phyloP scores from a whole-genome alignment of 768 basidiomycete species.

The Boletellus emodensis region DNA sequence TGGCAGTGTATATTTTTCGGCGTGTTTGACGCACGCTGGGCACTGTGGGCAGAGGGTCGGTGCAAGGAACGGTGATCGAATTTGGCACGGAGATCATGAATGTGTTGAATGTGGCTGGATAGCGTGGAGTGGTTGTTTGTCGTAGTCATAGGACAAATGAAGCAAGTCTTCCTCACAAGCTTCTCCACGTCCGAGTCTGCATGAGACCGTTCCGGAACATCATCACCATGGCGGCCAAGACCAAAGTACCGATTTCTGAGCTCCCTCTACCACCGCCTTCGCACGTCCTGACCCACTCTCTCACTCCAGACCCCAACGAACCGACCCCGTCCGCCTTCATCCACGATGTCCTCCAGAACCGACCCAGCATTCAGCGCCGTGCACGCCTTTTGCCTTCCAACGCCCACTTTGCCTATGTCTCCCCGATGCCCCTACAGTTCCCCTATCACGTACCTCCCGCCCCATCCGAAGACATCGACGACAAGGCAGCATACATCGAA shows the following conservation, averaged over 20 bases:
- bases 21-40: conserved; percentile 30
- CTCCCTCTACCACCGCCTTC: conserved; percentile 45
- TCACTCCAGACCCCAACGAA: conserved; percentile 60
- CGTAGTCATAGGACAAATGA: conserved; percentile 9
- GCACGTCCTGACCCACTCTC: conserved; percentile 40
- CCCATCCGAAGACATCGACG: conserved; percentile 43
- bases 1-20: conserved; percentile 41
- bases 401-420: conserved; percentile 76
- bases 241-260: conserved; percentile 38
- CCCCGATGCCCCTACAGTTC: conserved; percentile 79
- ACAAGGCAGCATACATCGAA: conserved; percentile 66
- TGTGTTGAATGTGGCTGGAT: conserved; percentile 23
- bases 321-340: conserved; percentile 52
- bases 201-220: conserved; percentile 18
- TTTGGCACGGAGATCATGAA: conserved; percentile 46
- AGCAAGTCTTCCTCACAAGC: too few species aligned
- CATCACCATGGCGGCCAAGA: conserved; percentile 17
- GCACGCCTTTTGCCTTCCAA: conserved; percentile 53
- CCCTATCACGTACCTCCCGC: conserved; percentile 70
- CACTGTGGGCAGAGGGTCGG: conserved; percentile 21
- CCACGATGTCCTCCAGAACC: conserved; percentile 40
- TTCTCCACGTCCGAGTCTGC: conserved; percentile 17
- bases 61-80: conserved; percentile 41
- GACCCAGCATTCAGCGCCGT: conserved; percentile 68
- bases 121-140: too few species aligned